phyloP scores from a whole-genome alignment of 2,329 filamentous ascomycete genomes.

The Orbilia brochopaga region DNA sequence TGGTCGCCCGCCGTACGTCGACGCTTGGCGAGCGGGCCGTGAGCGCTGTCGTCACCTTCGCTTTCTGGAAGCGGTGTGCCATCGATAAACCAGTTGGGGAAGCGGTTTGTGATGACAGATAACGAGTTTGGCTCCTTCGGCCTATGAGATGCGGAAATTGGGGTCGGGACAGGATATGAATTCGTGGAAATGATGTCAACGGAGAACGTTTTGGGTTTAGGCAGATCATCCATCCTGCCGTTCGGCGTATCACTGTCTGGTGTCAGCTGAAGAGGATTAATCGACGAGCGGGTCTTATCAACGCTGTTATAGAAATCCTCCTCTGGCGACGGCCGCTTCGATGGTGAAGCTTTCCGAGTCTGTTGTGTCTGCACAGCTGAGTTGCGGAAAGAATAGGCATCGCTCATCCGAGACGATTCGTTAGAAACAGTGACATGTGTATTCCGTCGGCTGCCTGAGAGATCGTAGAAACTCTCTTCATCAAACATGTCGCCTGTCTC shows the following conservation, averaged over 20 bases:
- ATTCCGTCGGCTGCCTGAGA: conserved; percentile 15
- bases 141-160: conserved; percentile 19
- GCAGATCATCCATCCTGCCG: conserved; percentile 15
- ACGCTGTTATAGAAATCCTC: conserved; percentile 45
- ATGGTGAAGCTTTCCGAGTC: not conserved
- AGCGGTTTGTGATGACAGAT: conserved; percentile 25
- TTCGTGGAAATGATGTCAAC: conserved; percentile 30
- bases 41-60: conserved; percentile 22
- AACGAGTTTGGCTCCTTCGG: conserved; percentile 28
- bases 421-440: conserved; percentile 17
- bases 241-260: conserved; percentile 30
- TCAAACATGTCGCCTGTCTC: conserved; percentile 28
- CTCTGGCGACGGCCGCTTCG: conserved; percentile 29
- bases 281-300: conserved; percentile 17
- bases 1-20: conserved; percentile 37
- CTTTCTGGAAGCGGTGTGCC: conserved; percentile 19
- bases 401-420: not conserved
- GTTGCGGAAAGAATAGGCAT: conserved; percentile 22
- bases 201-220: conserved; percentile 26
- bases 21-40: conserved; percentile 31
- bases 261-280: conserved; percentile 31
- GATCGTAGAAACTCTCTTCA: conserved; percentile 37
- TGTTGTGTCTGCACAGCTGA: conserved; percentile 12
- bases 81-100: conserved; percentile 41
- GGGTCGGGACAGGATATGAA: conserved; percentile 40